phyloP scores from a whole-genome alignment of 305 asterid species.

The Plantago rigida region DNA sequence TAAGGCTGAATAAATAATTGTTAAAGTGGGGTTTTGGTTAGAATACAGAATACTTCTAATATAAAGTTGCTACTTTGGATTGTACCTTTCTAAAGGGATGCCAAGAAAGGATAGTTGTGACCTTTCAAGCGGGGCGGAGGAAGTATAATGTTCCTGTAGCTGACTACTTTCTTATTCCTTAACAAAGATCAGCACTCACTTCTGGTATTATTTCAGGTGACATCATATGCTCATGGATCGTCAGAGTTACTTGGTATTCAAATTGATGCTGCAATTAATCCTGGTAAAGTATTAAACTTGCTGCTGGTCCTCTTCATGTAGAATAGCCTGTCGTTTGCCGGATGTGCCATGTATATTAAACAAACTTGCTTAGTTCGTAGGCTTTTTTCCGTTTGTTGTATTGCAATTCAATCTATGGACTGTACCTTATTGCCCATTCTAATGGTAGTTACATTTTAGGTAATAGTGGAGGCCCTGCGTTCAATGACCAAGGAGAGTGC shows the following conservation, averaged over 20 bases:
- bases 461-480: slow-evolving; percentile 99
- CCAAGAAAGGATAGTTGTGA: too few relatives aligned
- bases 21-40: too few relatives aligned
- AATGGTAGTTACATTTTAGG: slow-evolving; percentile 43
- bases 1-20: too few relatives aligned
- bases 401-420: slow-evolving; percentile 8
- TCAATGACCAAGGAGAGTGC: slow-evolving; percentile 93
- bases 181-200: slow-evolving; percentile 15
- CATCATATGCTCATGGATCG: slow-evolving; percentile 97
- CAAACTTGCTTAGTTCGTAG: background rate
- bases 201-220: slow-evolving; percentile 51
- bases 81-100: too few relatives aligned
- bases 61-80: too few relatives aligned
- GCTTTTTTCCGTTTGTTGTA: background rate
- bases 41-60: too few relatives aligned
- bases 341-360: slow-evolving; percentile 16
- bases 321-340: slow-evolving; percentile 16
- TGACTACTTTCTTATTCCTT: slow-evolving; percentile 14
- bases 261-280: slow-evolving; percentile 98
- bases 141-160: slow-evolving; percentile 4
- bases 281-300: slow-evolving; percentile 46
- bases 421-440: slow-evolving; percentile 22
- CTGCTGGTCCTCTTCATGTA: slow-evolving; percentile 16
- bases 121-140: too few relatives aligned
- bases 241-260: slow-evolving; percentile 94